Base-by-base conservation (phyloP, 2,329 filamentous ascomycete species). In the Ophioceras dolichostomum region DNA sequence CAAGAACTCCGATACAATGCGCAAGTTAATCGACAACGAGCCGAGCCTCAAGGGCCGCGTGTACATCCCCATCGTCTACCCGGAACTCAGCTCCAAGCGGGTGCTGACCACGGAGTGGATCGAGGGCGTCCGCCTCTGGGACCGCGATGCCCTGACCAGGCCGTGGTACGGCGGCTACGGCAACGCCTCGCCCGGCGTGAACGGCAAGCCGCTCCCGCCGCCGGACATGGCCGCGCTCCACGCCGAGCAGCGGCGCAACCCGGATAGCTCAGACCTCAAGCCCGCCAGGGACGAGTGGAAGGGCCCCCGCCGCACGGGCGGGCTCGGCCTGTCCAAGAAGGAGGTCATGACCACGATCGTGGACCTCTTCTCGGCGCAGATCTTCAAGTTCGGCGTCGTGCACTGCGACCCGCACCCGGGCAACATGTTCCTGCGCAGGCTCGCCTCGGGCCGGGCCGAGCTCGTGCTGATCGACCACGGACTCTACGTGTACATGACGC, bases 71-170 rank as follows among this genome's bases (percentile, higher is more conserved):
- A 72, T 77, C 28, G 78, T 94, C 9, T 89, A 93, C 55, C 68
- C 78, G 4, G 86, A 94, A 42, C 70, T 95, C 20, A 87, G 77
- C 37, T 87, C 83, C 13, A 82, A 70, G 52, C 73, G 91, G 27
- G 78, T 98, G 34, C 80, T 98, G 65, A 93, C 88, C 1, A 87
- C 89, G 0, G 91, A 98, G 56, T 98, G 91, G 91, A 93, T 98
- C 41, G 91, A 98, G 59, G 91, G 91, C 6, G 77, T 94, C 3
- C 73, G 88, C 2, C 67, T 98, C 3, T 94, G 88, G 86, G 89
- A 96, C 50, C 93, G 93, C 56, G 77, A 84, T 40, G 70, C 80
- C 37, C 79, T 95, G 52, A 82, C 76, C 0, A 70, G 70, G 3
- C 67, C 73, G 4, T 96, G 91, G 89, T 62, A 78, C 27, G 88